Evolutionary conservation across 169 alveolate species (phyloP).

Genomic region (Theileria annulata): DNA sequence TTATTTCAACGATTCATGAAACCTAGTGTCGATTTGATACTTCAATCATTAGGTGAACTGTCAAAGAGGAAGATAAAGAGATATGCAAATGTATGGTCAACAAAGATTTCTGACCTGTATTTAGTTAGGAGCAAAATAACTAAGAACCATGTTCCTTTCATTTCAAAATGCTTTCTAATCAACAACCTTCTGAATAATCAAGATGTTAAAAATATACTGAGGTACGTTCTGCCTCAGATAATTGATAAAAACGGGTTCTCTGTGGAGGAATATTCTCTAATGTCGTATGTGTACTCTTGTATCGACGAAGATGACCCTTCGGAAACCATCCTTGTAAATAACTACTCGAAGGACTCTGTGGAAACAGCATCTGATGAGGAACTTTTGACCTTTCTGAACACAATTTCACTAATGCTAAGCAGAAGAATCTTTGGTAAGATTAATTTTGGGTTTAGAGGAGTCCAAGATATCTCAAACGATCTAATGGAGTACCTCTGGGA

Average conservation of each 20-base stretch:
- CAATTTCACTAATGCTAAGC: slow-evolving; percentile 17
- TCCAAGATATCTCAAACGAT: slow-evolving; percentile 9
- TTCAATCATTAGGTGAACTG: slow-evolving; percentile 44
- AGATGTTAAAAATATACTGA: slow-evolving; percentile 1
- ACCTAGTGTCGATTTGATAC: slow-evolving; percentile 19
- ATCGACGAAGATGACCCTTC: slow-evolving; percentile 26
- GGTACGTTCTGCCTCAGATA: neutral
- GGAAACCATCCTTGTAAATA: slow-evolving; percentile 3
- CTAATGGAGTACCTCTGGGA: slow-evolving; percentile 11
- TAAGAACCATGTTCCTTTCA: slow-evolving; percentile 15
- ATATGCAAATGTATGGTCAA: slow-evolving; percentile 43
- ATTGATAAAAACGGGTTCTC: slow-evolving; percentile 4
- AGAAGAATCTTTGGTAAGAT: slow-evolving; percentile 6
- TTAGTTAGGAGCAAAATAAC: slow-evolving; percentile 2
- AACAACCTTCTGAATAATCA: slow-evolving; percentile 42
- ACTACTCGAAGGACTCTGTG: slow-evolving; percentile 2
- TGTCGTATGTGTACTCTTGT: slow-evolving; percentile 44
- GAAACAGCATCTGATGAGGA: neutral
- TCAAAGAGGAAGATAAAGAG: slow-evolving; percentile 62
- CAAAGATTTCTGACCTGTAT: slow-evolving; percentile 25
- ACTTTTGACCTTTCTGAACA: slow-evolving; percentile 5
- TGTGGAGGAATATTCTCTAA: slow-evolving; percentile 11
- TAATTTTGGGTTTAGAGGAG: neutral
- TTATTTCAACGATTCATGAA: neutral
- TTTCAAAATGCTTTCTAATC: slow-evolving; percentile 13